phyloP scores from a whole-genome alignment of 495 filamentous ascomycete genomes.

The Penicillium samsonianum region DNA sequence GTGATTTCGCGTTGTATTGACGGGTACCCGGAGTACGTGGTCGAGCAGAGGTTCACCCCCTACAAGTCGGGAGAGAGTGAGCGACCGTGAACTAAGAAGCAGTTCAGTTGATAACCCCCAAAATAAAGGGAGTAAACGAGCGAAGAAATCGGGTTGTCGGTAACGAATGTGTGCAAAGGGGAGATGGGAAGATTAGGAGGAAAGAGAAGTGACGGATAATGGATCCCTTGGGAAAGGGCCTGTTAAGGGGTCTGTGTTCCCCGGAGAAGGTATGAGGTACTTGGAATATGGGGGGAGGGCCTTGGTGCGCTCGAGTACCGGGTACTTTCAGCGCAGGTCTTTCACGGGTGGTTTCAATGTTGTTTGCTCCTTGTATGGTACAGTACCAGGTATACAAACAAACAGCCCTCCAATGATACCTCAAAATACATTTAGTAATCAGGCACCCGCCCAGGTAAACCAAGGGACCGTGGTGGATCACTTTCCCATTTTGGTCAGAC shows the following conservation, averaged over 20 bases:
- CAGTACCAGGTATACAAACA: conserved; percentile 2
- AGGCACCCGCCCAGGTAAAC: conserved; percentile 16
- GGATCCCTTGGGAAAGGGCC: conserved; percentile 20
- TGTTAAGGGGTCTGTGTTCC: conserved; percentile 21
- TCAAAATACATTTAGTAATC: conserved; percentile 18
- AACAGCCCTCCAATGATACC: conserved; percentile 6
- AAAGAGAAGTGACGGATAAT: conserved; percentile 13
- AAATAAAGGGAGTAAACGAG: conserved; percentile 8
- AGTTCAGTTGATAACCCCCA: neutral
- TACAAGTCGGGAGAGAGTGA: conserved; percentile 3
- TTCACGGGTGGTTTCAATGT: neutral
- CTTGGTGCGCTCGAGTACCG: conserved; percentile 3
- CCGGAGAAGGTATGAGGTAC: conserved; percentile 17
- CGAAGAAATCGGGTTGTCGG: conserved; percentile 2
- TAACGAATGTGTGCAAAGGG: conserved; percentile 12
- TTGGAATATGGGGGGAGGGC: neutral
- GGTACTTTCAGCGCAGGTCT: conserved; percentile 1
- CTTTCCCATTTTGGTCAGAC: conserved; percentile 18
- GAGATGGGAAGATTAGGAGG: conserved; percentile 10
- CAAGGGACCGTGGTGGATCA: conserved; percentile 17
- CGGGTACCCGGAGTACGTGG: neutral
- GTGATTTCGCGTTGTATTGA: conserved; percentile 15
- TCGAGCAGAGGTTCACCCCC: conserved; percentile 7
- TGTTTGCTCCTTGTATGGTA: conserved; percentile 11
- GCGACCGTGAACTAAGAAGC: conserved; percentile 2